Conservation (phyloP, 441 rosid species). For the Pelargonium citronellum region DNA sequence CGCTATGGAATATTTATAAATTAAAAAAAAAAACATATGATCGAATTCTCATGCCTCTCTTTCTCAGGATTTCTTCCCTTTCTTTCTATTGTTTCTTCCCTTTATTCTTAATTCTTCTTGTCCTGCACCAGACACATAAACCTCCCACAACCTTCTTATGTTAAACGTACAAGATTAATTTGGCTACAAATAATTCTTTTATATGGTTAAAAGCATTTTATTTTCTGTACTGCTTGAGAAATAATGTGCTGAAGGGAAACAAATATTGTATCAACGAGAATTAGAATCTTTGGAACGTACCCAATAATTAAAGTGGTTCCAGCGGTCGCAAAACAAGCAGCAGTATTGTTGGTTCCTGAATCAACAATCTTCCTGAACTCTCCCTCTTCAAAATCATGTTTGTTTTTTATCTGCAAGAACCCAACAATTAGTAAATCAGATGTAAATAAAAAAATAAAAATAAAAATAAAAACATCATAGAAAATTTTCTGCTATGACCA, state of each 20-base stretch:
- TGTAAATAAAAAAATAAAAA: neutral
- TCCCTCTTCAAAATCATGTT: constrained; percentile 1
- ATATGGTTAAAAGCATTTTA: neutral
- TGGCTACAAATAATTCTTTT: neutral
- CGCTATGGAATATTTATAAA: too few relatives aligned
- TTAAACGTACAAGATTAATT: neutral
- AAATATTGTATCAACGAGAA: neutral
- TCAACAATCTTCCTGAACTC: constrained; percentile 4
- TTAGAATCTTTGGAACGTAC: neutral
- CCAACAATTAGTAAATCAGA: neutral
- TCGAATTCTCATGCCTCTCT: too few relatives aligned
- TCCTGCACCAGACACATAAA: neutral
- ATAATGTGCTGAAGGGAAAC: neutral
- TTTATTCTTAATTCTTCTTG: neutral
- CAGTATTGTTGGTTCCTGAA: constrained; percentile 2
- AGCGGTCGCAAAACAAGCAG: constrained; percentile 7
- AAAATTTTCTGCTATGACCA: neutral
- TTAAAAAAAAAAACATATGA: too few relatives aligned
- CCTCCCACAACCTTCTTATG: neutral
- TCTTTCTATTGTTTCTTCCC: too few relatives aligned
- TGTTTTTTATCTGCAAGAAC: constrained; percentile 4
- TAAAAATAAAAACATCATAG: too few relatives aligned
- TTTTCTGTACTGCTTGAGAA: neutral
- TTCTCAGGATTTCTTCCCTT: too few relatives aligned
- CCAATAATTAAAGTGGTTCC: constrained; percentile 9